A percentile compares a stretch with the other conserved stretches of the same genome.
Evolutionary conservation across 2,329 filamentous ascomycete genomes (phyloP).

Genomic region (Calonectria montana): DNA sequence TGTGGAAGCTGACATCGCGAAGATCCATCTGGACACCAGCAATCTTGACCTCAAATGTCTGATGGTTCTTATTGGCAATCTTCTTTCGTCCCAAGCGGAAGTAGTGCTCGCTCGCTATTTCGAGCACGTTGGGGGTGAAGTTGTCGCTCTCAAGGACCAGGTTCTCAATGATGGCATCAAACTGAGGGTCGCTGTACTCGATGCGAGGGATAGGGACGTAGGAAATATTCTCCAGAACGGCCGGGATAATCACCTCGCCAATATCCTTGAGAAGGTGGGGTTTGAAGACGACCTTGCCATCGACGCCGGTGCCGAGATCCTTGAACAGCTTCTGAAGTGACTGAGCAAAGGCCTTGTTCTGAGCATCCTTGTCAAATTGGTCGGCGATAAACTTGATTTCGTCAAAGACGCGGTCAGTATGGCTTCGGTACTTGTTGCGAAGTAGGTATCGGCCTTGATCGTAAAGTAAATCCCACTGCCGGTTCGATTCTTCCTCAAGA

Average conservation of each 20-base stretch:
- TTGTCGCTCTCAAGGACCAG: constrained; percentile 96
- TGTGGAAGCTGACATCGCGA: constrained; percentile 89
- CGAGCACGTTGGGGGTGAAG: constrained; percentile 90
- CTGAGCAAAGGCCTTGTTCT: constrained; percentile 83
- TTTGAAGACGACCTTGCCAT: constrained; percentile 91
- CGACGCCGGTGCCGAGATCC: constrained; percentile 86
- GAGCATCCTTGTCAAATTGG: constrained; percentile 89
- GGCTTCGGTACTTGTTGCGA: constrained; percentile 85
- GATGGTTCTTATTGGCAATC: constrained; percentile 82
- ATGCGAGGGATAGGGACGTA: constrained; percentile 96
- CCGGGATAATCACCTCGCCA: constrained; percentile 86
- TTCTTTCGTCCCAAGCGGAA: constrained; percentile 95
- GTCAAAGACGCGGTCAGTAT: constrained; percentile 88
- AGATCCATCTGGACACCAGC: constrained; percentile 94
- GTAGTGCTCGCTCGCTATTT: constrained; percentile 92
- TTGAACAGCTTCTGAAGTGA: constrained; percentile 87
- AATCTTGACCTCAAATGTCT: constrained; percentile 84
- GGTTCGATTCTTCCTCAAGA: constrained; percentile 81
- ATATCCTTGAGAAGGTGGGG: constrained; percentile 91
- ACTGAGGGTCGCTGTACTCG: constrained; percentile 85
- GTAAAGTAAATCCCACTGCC: constrained; percentile 86
- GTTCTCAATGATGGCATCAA: constrained; percentile 94
- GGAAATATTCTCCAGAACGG: constrained; percentile 82
- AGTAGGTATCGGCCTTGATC: constrained; percentile 89
- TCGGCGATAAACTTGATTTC: constrained; percentile 90